These are phyloP conservation scores for Aspergillus pseudoterreus DNA, from an alignment of 2,329 filamentous ascomycete species.

Conservation along the genomic window DNA sequence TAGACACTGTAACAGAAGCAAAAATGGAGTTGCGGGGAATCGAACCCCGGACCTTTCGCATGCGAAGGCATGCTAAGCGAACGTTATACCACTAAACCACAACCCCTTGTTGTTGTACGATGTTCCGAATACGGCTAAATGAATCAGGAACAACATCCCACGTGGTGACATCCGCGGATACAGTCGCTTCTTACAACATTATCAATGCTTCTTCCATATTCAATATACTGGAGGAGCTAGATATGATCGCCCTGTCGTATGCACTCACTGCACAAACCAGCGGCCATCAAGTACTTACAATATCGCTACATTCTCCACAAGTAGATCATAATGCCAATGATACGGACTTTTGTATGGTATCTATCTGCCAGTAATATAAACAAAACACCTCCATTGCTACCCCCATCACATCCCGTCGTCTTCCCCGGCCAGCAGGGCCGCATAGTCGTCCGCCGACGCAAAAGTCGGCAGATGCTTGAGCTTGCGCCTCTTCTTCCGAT, in stretches of 20 bases:
- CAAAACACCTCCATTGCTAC: background rate
- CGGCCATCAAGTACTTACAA: too few relatives aligned
- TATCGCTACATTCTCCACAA: too few relatives aligned
- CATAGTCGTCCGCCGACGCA: constrained; percentile 91
- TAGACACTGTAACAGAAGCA: background rate
- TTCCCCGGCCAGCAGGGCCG: constrained; percentile 72
- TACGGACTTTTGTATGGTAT: constrained; percentile 15
- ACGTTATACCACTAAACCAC: constrained; percentile 1
- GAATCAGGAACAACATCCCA: too few relatives aligned
- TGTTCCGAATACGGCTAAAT: too few relatives aligned
- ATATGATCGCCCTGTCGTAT: too few relatives aligned
- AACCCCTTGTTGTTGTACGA: background rate
- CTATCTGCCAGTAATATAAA: constrained; percentile 9
- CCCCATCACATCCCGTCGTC: constrained; percentile 45
- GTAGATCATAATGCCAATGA: background rate
- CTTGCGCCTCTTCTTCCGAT: constrained; percentile 68
- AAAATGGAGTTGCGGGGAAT: background rate
- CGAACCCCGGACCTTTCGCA: constrained; percentile 1
- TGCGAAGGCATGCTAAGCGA: constrained; percentile 1
- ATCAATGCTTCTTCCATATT: background rate
- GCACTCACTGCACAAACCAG: too few relatives aligned
- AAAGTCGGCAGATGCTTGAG: constrained; percentile 88
- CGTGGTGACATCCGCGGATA: too few relatives aligned
- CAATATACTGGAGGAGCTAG: background rate
- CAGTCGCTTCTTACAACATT: too few relatives aligned